Percentiles rank a stretch among this genome's conserved stretches.
phyloP scores from a whole-genome alignment of 169 alveolate species.

The Eimeria maxima region DNA sequence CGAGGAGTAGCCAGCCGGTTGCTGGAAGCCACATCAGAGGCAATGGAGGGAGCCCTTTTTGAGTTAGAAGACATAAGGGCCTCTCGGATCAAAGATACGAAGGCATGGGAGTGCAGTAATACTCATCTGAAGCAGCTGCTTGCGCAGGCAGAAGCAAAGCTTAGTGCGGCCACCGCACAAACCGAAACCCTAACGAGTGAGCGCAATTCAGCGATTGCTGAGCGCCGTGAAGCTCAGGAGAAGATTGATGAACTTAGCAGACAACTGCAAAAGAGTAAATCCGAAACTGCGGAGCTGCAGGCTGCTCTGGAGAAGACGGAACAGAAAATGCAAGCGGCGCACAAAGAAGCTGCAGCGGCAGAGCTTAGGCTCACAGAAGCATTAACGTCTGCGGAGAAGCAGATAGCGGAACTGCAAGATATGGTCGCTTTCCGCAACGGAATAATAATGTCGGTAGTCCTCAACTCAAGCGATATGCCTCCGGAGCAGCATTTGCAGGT shows the following conservation, averaged over 20 bases:
- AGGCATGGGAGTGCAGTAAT: neutral
- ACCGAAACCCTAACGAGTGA: neutral
- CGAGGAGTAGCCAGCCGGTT: neutral
- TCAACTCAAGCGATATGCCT: neutral
- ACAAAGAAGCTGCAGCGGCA: conserved; percentile 16
- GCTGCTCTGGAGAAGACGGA: conserved; percentile 20
- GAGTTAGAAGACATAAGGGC: conserved; percentile 49
- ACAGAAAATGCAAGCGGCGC: neutral
- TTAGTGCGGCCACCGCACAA: conserved; percentile 5
- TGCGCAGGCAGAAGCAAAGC: conserved; percentile 22
- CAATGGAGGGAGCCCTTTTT: conserved; percentile 68
- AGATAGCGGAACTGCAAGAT: neutral
- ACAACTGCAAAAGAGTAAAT: neutral
- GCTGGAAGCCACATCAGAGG: conserved; percentile 42
- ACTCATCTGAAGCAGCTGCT: conserved; percentile 17
- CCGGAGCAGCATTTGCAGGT: neutral
- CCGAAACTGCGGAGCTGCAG: conserved; percentile 49
- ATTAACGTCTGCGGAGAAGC: conserved; percentile 9
- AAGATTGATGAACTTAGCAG: neutral
- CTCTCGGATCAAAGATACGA: neutral
- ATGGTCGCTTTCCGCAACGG: neutral
- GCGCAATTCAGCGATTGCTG: neutral
- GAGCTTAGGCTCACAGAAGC: conserved; percentile 11
- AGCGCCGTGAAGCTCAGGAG: conserved; percentile 19
- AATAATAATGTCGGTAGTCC: neutral